Evolutionary conservation across 1,139 yeast genomes (phyloP), one percentile per base, ranked within the genome.

Genomic region (Blastobotrys malaysiensis): DNA sequence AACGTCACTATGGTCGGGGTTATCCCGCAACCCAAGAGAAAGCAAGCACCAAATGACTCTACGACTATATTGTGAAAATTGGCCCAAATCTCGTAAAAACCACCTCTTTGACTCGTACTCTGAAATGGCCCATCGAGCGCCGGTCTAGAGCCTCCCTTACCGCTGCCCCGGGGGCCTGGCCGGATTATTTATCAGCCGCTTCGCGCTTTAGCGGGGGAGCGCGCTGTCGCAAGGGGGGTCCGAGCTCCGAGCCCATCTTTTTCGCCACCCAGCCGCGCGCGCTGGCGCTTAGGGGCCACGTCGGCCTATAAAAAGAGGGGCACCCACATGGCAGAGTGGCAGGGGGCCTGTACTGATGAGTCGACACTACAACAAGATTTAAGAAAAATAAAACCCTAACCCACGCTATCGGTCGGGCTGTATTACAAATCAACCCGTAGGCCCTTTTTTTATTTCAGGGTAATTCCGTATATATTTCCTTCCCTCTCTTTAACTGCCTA

Each of bases 231-330:
- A 26, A 26, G 31, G 31, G n/a, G n/a, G 3, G 31, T 13, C 31
- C 31, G 31, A 26, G 31, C 31, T 11, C 31, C 31, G 31, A 26
- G 39, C 39, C 39, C 39, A n/a, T 13, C 5, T 7, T 31, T 31
- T 31, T 31, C 26, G 39, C 39, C 39, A 31, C 39, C 39, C 39
- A 31, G 39, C 39, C 39, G 39, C 39, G 39, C 39, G 39, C 39
- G 16, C 39, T 31, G 11, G 39, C 39, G 39, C 16, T n/a, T 22
- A 22, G 9, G 7, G 26, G 26, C 26, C 26, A 16, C 16, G 39
- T 3, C 16, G 36, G 36, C 13, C 36, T 26, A 26, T 31, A 31
- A 7, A 31, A 31, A 3, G n/a, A n/a, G 39, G 26, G 26, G 7
- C 26, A 5, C 5, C 26, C 26, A 22, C 26, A 5, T 9, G 9